Evolutionary conservation across 768 basidiomycete genomes (phyloP), one percentile per base, ranked within the genome.

Genomic region (Russula sp.): DNA sequence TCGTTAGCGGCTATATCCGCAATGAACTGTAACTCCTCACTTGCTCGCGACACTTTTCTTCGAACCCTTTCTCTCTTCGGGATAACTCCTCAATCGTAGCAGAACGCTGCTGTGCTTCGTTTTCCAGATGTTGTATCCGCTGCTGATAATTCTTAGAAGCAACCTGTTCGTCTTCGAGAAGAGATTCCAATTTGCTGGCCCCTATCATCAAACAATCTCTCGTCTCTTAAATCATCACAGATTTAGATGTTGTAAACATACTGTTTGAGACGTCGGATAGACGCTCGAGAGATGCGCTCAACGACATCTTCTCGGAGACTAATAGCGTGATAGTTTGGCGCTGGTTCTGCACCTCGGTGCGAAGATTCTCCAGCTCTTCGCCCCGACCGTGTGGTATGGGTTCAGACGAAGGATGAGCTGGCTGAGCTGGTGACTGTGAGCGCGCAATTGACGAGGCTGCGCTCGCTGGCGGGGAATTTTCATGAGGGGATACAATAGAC

Each of bases 261-360:
- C 91, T 79, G 46, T 79, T 75, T 71, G 89, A 87, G n/a, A 82
- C 73, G 53, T 78, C 81, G 50, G 84, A 82, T 52, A 88, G 71
- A 57, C 81, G 81, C 67, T 87, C 80, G 48, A 89, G 72, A 48
- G 86, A 69, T n/a, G 69, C 67, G n/a, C 67, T 59, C 14, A 80
- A 73, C 3, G 74, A 66, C 14, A 72, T 69, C 71, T 78, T 79
- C 67, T 80, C 79, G 2, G 73, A 63, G 32, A 92, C 89, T 16
- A 94, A 79, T n/a, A 89, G 73, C 52, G 87, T 79, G 62, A 94
- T 90, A 0, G 88, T 89, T 69, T 86, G 86, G 64, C 84, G 85
- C 68, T 88, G 87, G 69, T 81, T 86, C 68, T 82, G 79, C 51
- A 80, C 73, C 44, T 74, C 73, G 14, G 74, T 72, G 20, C 73